Conservation (phyloP, 1,284 basidiomycete genomes). For the Psilocybe mexicana region DNA sequence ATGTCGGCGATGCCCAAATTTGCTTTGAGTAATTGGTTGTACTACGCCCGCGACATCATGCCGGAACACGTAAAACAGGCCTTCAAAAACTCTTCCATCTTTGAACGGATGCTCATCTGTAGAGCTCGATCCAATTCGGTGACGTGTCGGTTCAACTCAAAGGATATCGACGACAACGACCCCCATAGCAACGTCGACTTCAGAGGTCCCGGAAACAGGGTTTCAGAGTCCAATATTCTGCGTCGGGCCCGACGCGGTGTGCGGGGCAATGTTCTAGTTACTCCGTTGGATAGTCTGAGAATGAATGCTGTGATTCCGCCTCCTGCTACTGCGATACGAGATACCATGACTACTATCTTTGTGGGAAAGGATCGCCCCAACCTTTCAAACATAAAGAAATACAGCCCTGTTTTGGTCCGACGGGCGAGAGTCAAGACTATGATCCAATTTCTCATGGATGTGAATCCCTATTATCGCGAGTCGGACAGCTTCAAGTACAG, state of each 20-base stretch:
- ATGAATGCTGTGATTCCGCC: conserved; percentile 11
- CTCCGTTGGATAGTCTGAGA: conserved; percentile 6
- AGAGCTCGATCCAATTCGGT: conserved; percentile 8
- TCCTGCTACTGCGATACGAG: background rate
- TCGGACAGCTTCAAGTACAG: conserved; percentile 2
- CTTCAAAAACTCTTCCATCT: background rate
- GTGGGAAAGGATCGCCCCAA: background rate
- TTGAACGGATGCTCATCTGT: conserved; percentile 4
- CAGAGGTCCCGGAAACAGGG: no score
- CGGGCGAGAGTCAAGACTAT: background rate
- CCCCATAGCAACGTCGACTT: no score
- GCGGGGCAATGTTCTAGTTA: conserved; percentile 13
- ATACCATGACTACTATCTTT: conserved; percentile 15
- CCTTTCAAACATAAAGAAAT: background rate
- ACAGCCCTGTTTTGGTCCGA: conserved; percentile 7
- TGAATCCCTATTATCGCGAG: conserved; percentile 11
- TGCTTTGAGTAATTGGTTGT: background rate
- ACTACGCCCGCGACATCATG: background rate
- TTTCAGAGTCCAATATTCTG: background rate
- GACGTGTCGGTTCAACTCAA: conserved; percentile 10
- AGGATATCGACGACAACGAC: no score
- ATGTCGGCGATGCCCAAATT: conserved; percentile 3
- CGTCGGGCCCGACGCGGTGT: conserved; percentile 4
- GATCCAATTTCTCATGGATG: conserved; percentile 7
- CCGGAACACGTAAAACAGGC: background rate